Evolutionary conservation across 192 early-diverging fungal species (phyloP), one percentile per base, ranked within the genome.

Genomic region (Umbelopsis vinacea): DNA sequence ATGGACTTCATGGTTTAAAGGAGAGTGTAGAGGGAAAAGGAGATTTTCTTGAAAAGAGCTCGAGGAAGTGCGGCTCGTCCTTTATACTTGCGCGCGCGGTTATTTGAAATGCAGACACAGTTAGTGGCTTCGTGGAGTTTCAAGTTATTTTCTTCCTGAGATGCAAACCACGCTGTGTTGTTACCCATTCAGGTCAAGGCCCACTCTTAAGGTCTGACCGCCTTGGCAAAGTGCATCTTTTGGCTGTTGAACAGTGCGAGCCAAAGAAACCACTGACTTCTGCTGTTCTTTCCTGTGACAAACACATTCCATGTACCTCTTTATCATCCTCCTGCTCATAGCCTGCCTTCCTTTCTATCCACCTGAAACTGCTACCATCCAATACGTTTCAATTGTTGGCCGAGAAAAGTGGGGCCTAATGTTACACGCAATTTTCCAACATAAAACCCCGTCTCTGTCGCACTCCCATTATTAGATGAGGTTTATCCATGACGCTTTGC

Each of bases 1-100:
- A 73, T 67, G 48, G 69, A 74, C 69, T 74, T 78, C 63, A 74
- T 78, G 24, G 12, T 69, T 23, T 40, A 46, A 26, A 52, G 55
- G 43, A 33, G 48, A 63, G 43, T 17, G n/a, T 6, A 21, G 15
- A 50, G 15, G 48, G 48, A 50, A 17, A 50, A 17, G n/a, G 6
- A 60, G 57, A 37, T 35, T 19, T 37, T n/a, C n/a, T 2, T 15
- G 33, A 14, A 35, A 29, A 14, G 6, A 12, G 12, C 15, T 57
- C 26, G 54, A 26, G 23, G 14, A 1, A n/a, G n/a, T n/a, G n/a
- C n/a, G n/a, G 1, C 29, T 29, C 29, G 3, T 29, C 29, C 33
- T 63, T 63, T 63, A 63, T 63, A 63, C 35, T 63, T 37, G 29
- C 23, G 26, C 33, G 26, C 57, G 26, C 26, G 24, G 22, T 63